Evolutionary conservation across 352 stramenopile genomes (phyloP), one percentile per base, ranked within the genome.

Genomic region (Globisporangium spinosum): DNA sequence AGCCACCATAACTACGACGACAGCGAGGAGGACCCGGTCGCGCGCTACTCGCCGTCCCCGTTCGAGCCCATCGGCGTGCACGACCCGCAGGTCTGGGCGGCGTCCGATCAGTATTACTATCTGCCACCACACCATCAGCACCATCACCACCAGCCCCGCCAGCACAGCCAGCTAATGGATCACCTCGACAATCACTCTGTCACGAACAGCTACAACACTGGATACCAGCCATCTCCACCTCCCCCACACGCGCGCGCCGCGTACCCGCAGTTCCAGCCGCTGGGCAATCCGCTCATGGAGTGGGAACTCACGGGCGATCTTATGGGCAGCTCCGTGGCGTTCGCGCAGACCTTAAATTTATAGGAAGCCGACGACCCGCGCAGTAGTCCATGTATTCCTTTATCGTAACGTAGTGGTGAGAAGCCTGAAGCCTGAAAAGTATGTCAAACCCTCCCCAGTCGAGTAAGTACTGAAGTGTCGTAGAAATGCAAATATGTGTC

Each of bases 341-440:
- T 32, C 56, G 32, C 56, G 56, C 53, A 58, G 53, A 58, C 53
- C 53, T 58, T 58, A 22, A 58, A 58, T 58, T 58, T 58, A 58
- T 58, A 58, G 23, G 17, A 47, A 47, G 13, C 38, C 38, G 13
- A 8, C 10, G 51, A n/a, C 23, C 23, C 9, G 10, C 4, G 53
- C 12, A 17, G 53, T 10, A n/a, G 15, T 9, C 13, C 15, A 47
- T 47, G 0, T 20, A 47, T 47, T 47, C 15, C 13, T 47, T 47
- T 47, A 47, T 47, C 40, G 13, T n/a, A n/a, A 47, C 40, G 40
- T 7, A n/a, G 40, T n/a, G 13, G 9, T 47, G 40, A 7, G 15
- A 47, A 43, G 0, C 40, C 40, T 47, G 15, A n/a, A 43, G 35
- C 10, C 35, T 43, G 35, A 9, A 43, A 17, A 45, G 38, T 17